Conservation (phyloP, 179 eudicot species). For the Silene noctiflora region DNA sequence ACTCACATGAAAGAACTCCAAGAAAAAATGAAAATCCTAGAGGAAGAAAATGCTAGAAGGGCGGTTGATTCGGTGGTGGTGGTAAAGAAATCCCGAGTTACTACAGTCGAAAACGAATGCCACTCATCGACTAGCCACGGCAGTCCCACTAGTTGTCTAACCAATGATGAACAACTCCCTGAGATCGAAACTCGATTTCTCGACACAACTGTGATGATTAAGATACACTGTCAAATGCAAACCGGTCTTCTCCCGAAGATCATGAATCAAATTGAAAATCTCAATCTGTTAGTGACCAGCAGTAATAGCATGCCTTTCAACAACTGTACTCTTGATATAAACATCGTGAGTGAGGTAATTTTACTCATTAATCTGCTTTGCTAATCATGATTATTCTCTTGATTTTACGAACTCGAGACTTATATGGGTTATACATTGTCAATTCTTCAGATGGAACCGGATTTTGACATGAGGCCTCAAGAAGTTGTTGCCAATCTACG, state of each 20-base stretch:
- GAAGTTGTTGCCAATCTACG: constrained; percentile 14
- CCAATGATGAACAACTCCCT: constrained; percentile 6
- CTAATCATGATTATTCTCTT: neutral
- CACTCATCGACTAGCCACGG: constrained; percentile 4
- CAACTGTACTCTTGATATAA: constrained; percentile 1
- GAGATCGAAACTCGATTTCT: constrained; percentile 22
- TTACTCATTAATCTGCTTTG: neutral
- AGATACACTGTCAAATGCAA: constrained; percentile 15
- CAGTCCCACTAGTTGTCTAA: neutral
- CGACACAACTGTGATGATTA: constrained; percentile 15
- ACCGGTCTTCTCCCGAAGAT: constrained; percentile 15
- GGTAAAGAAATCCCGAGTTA: constrained; percentile 23
- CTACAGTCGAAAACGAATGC: constrained; percentile 4
- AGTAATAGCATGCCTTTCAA: constrained; percentile 21
- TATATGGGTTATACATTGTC: neutral
- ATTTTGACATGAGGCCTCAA: constrained; percentile 20
- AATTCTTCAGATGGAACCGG: constrained; percentile 22
- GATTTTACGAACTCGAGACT: no score
- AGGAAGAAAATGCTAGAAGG: constrained; percentile 27
- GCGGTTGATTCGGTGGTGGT: constrained; percentile 23
- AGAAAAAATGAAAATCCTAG: constrained; percentile 32
- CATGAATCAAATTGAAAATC: constrained; percentile 8
- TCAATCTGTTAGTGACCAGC: constrained; percentile 5
- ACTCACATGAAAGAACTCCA: constrained; percentile 40
- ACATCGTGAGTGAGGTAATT: constrained; percentile 18